phyloP scores from a whole-genome alignment of 2,329 filamentous ascomycete species.

The Epichloe amarillans region DNA sequence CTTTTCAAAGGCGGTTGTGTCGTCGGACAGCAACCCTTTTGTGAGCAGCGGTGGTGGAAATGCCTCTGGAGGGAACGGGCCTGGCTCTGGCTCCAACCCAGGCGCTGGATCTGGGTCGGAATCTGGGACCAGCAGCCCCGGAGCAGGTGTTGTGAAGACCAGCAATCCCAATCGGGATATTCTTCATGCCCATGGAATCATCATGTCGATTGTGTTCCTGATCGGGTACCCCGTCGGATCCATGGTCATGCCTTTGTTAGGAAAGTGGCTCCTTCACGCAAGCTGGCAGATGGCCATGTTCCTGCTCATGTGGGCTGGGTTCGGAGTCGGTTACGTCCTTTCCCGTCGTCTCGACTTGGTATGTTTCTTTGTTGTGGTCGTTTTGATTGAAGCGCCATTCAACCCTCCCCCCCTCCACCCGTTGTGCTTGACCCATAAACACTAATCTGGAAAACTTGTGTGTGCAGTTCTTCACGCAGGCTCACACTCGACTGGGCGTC shows the following conservation, averaged over 20 bases:
- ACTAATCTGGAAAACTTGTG: too few relatives aligned
- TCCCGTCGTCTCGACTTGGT: slow-evolving; percentile 29
- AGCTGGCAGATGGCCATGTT: slow-evolving; percentile 40
- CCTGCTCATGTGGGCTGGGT: slow-evolving; percentile 45
- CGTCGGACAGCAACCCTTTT: slow-evolving; percentile 43
- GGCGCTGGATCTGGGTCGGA: too few relatives aligned
- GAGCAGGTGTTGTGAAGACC: not conserved
- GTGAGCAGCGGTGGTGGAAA: slow-evolving; percentile 8
- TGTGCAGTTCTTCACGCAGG: slow-evolving; percentile 35
- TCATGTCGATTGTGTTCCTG: slow-evolving; percentile 48
- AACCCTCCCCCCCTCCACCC: too few relatives aligned
- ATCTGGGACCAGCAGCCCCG: not conserved
- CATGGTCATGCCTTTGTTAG: slow-evolving; percentile 44
- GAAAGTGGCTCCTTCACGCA: slow-evolving; percentile 45
- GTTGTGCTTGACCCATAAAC: too few relatives aligned
- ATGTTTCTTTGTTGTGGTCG: slow-evolving; percentile 14
- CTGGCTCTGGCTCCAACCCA: not conserved
- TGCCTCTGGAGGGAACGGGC: slow-evolving; percentile 6
- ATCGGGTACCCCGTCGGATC: slow-evolving; percentile 47
- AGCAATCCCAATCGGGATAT: slow-evolving; percentile 15
- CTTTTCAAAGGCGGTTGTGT: slow-evolving; percentile 31
- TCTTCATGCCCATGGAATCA: slow-evolving; percentile 38
- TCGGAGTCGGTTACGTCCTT: slow-evolving; percentile 40
- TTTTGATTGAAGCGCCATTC: not conserved
- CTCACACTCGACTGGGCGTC: slow-evolving; percentile 44